Evolutionary conservation across 805 yeast species (phyloP), one percentile per base, ranked within the genome.

Genomic region (Cyberlindnera euphorbiae): DNA sequence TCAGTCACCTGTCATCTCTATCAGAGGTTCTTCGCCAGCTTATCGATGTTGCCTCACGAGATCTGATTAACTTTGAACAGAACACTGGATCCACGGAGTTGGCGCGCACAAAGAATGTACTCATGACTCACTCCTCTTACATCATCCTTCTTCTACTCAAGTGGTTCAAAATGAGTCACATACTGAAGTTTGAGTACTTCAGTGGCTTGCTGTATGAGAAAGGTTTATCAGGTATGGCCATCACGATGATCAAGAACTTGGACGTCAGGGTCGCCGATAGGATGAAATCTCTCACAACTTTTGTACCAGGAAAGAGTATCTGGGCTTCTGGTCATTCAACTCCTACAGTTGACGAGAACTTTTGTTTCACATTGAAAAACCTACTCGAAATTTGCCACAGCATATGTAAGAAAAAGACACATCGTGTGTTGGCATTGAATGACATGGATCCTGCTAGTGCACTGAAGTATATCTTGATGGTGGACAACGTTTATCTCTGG

Each of bases 81-180:
- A n/a, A n/a, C n/a, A n/a, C n/a, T n/a, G n/a, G n/a, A n/a, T n/a
- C n/a, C n/a, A 13, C 31, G n/a, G 46, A 42, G n/a, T 31, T 42
- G 3, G 42, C 66, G 5, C 68, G 81, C 43, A 63, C 74, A n/a
- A 81, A 79, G 45, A 90, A 83, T 47, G 60, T 75, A 4, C 63
- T 79, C 1, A 50, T 81, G 34, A 82, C 79, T 46, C 73, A 80
- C 4, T 62, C 80, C 2, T 64, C 81, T 0, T 73, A 74, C 2
- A 69, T 77, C 2, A 37, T 86, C 1, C 47, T 62, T 9, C 48
- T 75, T 15, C 53, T 93, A 15, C 54, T 81, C 23, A 73, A 71
- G 49, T 89, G 97, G 96, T 81, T 85, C 55, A 84, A 83, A 53
- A 56, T 71, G 8, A 81, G 77, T 30, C 96, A 93, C 55, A 63